Conservation (phyloP, 352 stramenopile species). For the Phytophthora colocasiae region DNA sequence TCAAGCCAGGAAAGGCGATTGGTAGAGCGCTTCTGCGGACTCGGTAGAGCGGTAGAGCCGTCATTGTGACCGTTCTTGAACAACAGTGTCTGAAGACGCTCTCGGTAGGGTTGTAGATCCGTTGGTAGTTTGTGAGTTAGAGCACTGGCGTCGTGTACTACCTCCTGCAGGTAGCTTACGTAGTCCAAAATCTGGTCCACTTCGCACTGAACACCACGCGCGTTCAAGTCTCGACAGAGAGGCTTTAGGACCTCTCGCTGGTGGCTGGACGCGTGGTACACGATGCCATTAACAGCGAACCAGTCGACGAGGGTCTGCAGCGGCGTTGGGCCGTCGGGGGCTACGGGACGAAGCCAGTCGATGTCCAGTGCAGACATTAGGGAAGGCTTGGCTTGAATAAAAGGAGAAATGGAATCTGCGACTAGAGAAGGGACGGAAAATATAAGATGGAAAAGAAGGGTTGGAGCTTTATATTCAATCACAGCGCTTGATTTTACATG, state of each 20-base stretch:
- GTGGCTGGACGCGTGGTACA: slow-evolving; percentile 36
- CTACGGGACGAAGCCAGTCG: slow-evolving; percentile 23
- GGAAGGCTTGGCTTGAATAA: slow-evolving; percentile 6
- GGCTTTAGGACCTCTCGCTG: slow-evolving; percentile 25
- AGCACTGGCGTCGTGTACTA: slow-evolving; percentile 18
- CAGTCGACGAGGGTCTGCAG: slow-evolving; percentile 34
- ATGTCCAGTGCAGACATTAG: slow-evolving; percentile 26
- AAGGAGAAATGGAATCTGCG: slow-evolving; percentile 7
- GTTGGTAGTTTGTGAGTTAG: slow-evolving; percentile 9
- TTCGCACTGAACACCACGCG: slow-evolving; percentile 25
- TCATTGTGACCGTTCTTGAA: slow-evolving; percentile 19
- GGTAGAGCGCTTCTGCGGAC: slow-evolving; percentile 6
- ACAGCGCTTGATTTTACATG: no score
- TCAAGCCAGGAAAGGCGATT: slow-evolving; percentile 37
- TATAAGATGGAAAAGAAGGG: slow-evolving; percentile 6
- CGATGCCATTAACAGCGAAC: slow-evolving; percentile 31
- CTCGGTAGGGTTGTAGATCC: slow-evolving; percentile 15
- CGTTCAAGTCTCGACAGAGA: slow-evolving; percentile 32
- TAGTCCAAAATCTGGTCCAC: slow-evolving; percentile 31
- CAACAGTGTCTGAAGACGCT: slow-evolving; percentile 20
- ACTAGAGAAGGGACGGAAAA: slow-evolving; percentile 15
- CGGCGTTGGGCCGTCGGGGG: slow-evolving; percentile 19
- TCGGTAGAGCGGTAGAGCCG: background rate
- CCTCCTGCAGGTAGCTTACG: slow-evolving; percentile 28
- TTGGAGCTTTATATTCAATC: no score